phyloP scores from a whole-genome alignment of 2,329 filamentous ascomycete genomes.

The Aspergillus costaricaensis region DNA sequence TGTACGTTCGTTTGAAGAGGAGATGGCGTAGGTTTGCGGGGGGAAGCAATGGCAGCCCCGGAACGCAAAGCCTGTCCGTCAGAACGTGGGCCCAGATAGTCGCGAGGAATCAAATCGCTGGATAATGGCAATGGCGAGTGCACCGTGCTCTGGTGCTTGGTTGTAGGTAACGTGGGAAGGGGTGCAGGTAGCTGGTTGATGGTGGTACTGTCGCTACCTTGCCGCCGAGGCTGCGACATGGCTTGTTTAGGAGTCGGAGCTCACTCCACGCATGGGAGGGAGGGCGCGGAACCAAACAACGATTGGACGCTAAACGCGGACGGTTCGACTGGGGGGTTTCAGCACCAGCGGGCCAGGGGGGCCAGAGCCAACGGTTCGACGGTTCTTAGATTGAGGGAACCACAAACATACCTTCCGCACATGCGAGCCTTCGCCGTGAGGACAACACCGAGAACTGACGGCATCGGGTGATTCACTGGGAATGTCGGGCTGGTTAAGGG shows the following conservation, averaged over 20 bases:
- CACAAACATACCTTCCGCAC: not conserved
- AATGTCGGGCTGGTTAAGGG: not conserved
- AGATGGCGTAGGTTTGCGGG: constrained; percentile 33
- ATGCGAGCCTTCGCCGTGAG: not conserved
- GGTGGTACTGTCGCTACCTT: constrained; percentile 29
- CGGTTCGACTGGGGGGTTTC: constrained; percentile 16
- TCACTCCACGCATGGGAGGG: constrained; percentile 16
- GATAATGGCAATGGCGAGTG: constrained; percentile 16
- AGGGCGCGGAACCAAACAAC: constrained; percentile 16
- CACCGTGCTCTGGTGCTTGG: constrained; percentile 13
- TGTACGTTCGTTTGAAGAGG: constrained; percentile 34
- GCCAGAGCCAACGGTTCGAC: constrained; percentile 2
- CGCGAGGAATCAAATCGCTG: constrained; percentile 37
- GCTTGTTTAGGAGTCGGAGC: constrained; percentile 26
- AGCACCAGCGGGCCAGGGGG: constrained; percentile 17
- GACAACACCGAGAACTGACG: not conserved
- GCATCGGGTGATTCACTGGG: not conserved
- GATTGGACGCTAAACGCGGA: constrained; percentile 20
- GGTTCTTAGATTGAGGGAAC: not conserved
- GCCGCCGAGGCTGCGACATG: constrained; percentile 40
- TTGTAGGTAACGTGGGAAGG: constrained; percentile 8
- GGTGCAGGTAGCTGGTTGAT: constrained; percentile 18
- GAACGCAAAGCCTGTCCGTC: constrained; percentile 28
- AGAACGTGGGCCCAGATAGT: constrained; percentile 36
- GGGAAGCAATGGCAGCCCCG: constrained; percentile 21